A percentile compares a stretch with the other conserved stretches of the same genome.
phyloP scores from a whole-genome alignment of 805 yeast species.

The Starmerella sp. region DNA sequence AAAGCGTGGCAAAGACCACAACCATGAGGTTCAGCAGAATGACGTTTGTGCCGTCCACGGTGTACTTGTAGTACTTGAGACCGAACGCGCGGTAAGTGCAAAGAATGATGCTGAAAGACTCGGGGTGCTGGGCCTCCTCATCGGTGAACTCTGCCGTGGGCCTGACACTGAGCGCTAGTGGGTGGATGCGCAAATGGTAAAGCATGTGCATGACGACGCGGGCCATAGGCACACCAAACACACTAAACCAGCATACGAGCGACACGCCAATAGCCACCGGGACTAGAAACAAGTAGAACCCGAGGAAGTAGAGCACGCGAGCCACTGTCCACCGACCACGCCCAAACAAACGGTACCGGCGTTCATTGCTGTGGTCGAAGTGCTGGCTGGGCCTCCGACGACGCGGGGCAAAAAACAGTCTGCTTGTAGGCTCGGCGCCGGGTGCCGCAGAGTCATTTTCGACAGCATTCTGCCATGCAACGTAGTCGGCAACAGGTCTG shows the following conservation, averaged over 20 bases:
- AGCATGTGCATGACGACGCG: slow-evolving; percentile 58
- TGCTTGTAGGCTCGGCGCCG: slow-evolving; percentile 29
- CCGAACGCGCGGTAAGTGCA: slow-evolving; percentile 93
- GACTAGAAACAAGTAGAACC: slow-evolving; percentile 56
- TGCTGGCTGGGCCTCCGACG: slow-evolving; percentile 21
- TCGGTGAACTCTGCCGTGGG: slow-evolving; percentile 30
- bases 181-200: slow-evolving; percentile 77
- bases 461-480: slow-evolving; percentile 59
- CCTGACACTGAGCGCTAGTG: slow-evolving; percentile 73
- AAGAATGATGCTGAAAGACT: slow-evolving; percentile 40
- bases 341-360: slow-evolving; percentile 57
- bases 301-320: slow-evolving; percentile 59
- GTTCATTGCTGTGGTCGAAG: slow-evolving; percentile 2
- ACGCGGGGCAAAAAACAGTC: slow-evolving; percentile 66
- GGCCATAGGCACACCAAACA: slow-evolving; percentile 89
- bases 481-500: slow-evolving; percentile 69
- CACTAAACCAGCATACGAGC: slow-evolving; percentile 63
- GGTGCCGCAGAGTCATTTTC: slow-evolving; percentile 8
- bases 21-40: slow-evolving; percentile 76
- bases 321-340: slow-evolving; percentile 87
- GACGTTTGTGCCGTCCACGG: slow-evolving; percentile 91
- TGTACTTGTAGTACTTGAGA: slow-evolving; percentile 85
- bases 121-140: slow-evolving; percentile 35
- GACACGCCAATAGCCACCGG: slow-evolving; percentile 54
- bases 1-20: slow-evolving; percentile 69